These are phyloP conservation scores for Hirsutella rhossiliensis DNA, from an alignment of 2,329 filamentous ascomycete genomes.

Conservation along the genomic window DNA sequence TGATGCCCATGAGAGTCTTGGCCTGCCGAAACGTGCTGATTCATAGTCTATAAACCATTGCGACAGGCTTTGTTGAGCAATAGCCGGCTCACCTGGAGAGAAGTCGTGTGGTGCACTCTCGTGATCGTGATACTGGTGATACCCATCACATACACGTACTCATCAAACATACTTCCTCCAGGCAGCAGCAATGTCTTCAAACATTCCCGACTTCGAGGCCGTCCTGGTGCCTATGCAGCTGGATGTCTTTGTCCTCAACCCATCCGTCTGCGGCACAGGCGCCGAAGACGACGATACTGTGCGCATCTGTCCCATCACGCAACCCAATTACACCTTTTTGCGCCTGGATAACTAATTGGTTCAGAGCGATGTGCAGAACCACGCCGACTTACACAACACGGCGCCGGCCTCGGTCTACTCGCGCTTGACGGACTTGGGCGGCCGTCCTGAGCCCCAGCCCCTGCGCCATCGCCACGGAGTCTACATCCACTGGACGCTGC, in stretches of 20 bases:
- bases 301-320: conserved; percentile 26
- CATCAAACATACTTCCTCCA: too few species aligned
- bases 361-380: conserved; percentile 23
- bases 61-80: too few species aligned
- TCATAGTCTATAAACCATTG: too few species aligned
- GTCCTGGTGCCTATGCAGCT: conserved; percentile 18
- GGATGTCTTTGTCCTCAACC: conserved; percentile 19
- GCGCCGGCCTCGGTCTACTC: conserved; percentile 18
- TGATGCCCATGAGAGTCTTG: too few species aligned
- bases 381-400: conserved; percentile 23
- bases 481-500: conserved; percentile 30
- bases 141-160: too few species aligned
- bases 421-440: conserved; percentile 23
- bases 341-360: conserved; percentile 22
- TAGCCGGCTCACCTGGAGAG: too few species aligned
- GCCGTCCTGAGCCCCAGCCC: background rate
- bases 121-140: too few species aligned
- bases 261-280: conserved; percentile 12
- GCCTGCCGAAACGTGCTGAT: too few species aligned
- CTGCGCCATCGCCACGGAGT: conserved; percentile 21
- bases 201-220: background rate
- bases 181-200: background rate
- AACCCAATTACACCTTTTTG: conserved; percentile 33
- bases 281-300: conserved; percentile 8
- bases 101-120: too few species aligned